Evolutionary conservation across 2,329 filamentous ascomycete genomes (phyloP), one percentile per base, ranked within the genome.

Genomic region (Onygenales sp.): DNA sequence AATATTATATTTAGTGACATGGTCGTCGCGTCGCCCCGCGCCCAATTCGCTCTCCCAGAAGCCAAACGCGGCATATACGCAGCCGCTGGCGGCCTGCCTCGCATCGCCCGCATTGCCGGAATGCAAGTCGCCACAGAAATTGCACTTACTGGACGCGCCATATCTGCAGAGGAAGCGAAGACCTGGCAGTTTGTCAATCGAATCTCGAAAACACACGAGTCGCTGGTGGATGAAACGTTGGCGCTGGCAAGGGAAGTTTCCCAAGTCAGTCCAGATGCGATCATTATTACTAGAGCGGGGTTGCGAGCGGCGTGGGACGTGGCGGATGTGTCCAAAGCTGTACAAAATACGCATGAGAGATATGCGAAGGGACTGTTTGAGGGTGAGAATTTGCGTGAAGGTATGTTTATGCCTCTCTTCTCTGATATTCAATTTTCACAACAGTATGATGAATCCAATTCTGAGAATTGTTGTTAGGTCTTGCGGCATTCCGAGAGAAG

Each of bases 401-500:
- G 86, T 95, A 69, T 88, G 88, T 49, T 49, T 14, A n/a, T n/a
- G 6, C 17, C 5, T 7, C 5, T 13, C 10, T 43, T 14, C 13
- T 31, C 11, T 60, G 85, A 32, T 7, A 14, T 36, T 45, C 31
- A 9, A 35, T 47, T 33, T 9, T 47, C 46, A 7, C 9, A 39
- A 13, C 14, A 48, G 8, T 7, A 42, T 8, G 10, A 45, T 39
- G 35, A 41, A 31, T 7, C n/a, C 31, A 8, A 48, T 13, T n/a
- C 43, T 45, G 7, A 44, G 21, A 17, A 7, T n/a, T 31, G n/a
- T 42, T 32, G 13, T 17, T 32, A 71, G 74, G 78, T 7, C 81
- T 95, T 88, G 83, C 83, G 69, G 90, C 90, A n/a, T 95, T 95
- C 77, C 85, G 85, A 4, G 85, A 87, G 70, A 95, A 95, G 81